Evolutionary conservation across 495 filamentous ascomycete genomes (phyloP).

Genomic region (Rhizodiscina lignyota): DNA sequence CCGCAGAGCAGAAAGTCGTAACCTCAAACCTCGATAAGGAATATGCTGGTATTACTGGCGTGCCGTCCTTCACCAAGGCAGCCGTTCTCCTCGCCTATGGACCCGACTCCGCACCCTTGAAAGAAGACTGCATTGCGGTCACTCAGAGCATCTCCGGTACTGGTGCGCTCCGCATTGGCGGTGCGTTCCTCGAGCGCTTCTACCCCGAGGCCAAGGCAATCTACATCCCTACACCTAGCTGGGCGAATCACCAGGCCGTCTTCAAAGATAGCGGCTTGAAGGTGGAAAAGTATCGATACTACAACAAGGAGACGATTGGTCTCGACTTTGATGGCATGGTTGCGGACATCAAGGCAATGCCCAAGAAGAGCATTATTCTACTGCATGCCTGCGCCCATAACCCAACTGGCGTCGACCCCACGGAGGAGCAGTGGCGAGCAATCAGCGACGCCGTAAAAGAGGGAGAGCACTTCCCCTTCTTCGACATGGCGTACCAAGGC

Average conservation of each 20-base stretch:
- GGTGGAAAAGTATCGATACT: slow-evolving; percentile 92
- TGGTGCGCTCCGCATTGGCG: slow-evolving; percentile 85
- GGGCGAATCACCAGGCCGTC: slow-evolving; percentile 95
- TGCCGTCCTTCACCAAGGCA: slow-evolving; percentile 82
- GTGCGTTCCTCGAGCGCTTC: slow-evolving; percentile 78
- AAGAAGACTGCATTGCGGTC: slow-evolving; percentile 66
- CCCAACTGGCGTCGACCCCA: slow-evolving; percentile 94
- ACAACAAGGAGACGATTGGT: slow-evolving; percentile 96
- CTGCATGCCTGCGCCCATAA: slow-evolving; percentile 98
- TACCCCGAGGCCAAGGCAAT: slow-evolving; percentile 83
- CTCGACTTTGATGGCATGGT: slow-evolving; percentile 93
- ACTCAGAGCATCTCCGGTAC: slow-evolving; percentile 98
- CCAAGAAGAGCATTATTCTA: slow-evolving; percentile 71
- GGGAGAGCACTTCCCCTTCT: slow-evolving; percentile 85
- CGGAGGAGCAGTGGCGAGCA: slow-evolving; percentile 78
- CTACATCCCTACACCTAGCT: slow-evolving; percentile 89
- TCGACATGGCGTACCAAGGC: slow-evolving; percentile 99
- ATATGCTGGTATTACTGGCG: slow-evolving; percentile 93
- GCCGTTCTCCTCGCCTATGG: slow-evolving; percentile 87
- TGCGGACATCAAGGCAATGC: slow-evolving; percentile 77
- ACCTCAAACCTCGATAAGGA: slow-evolving; percentile 74
- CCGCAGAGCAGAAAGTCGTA: slow-evolving; percentile 78
- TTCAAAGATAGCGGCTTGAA: slow-evolving; percentile 85
- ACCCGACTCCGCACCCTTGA: slow-evolving; percentile 53
- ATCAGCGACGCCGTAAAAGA: slow-evolving; percentile 82